Base-by-base conservation (phyloP, 75 land plant genomes). In the Pinus albicaulis region DNA sequence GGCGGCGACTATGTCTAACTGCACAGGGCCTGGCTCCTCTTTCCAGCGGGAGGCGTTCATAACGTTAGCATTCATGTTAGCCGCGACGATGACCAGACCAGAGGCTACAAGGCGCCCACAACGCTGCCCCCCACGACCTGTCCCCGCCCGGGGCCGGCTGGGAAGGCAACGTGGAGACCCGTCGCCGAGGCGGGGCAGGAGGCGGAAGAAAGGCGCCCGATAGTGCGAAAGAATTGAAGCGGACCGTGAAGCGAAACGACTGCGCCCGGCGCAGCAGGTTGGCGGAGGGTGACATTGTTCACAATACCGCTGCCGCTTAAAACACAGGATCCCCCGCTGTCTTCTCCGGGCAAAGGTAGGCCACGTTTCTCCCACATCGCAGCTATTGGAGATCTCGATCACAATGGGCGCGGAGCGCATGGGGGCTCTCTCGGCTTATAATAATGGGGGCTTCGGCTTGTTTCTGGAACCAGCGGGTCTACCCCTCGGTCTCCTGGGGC, bases 381-480 rank as follows among this genome's bases (percentile, higher is more conserved):
- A 76, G 16, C 94, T 91, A 36, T 78, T 80, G 19, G 94, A 84
- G 70, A 96, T 76, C 82, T 96, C 97, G 36, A 96, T 11, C 12
- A 48, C 53, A 48, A n/a, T 48, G 53, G 53, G 53, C 53, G 12
- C 53, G 12, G 53, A 48, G 53, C 11, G 53, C 85, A 17, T 91
- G 80, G 55, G 86, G 92, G 66, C 83, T 74, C 36, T 91, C 94
- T 14, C 89, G 85, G 16, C 94, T 91, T 57, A 93, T 85, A 62
- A 91, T 76, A 23, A 93, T 79, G 36, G 94, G 92, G 97, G 91
- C 76, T 96, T 96, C 7, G 99, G 99, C 76, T 96, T 96, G 87
- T 96, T 96, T 80, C 93, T 93, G 68, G 99, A 96, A 0, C 99
- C 99, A 3, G 94, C 97, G 0, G 99, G 99, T 13, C 99, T 75